Conservation (phyloP, 352 stramenopile species). For the Aphanomyces astaci region DNA sequence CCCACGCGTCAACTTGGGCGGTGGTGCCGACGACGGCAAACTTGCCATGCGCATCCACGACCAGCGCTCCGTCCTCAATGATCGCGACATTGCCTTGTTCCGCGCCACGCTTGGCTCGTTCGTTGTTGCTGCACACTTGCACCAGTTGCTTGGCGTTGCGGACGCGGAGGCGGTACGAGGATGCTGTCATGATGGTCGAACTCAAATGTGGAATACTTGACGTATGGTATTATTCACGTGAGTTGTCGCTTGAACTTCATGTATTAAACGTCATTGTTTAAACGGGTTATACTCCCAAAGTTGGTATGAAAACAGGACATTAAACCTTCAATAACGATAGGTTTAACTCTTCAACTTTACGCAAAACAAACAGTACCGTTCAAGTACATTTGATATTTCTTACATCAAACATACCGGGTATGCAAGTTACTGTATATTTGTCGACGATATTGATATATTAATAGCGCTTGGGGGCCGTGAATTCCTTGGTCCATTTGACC, state of each 20-base stretch:
- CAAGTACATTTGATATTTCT: no score
- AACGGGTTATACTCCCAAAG: no score
- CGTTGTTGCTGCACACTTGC: constrained; percentile 54
- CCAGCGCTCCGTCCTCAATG: constrained; percentile 46
- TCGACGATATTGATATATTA: constrained; percentile 30
- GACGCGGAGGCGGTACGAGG: constrained; percentile 62
- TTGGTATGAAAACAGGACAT: no score
- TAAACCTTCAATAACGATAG: no score
- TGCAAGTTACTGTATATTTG: no score
- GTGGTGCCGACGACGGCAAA: constrained; percentile 58
- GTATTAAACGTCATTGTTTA: not conserved
- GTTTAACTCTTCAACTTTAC: no score
- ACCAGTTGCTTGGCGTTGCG: constrained; percentile 57
- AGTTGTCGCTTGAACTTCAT: not conserved
- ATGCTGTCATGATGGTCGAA: constrained; percentile 32
- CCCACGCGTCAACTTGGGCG: constrained; percentile 47
- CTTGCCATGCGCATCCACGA: constrained; percentile 44
- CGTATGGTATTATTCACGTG: not conserved
- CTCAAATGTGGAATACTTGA: not conserved
- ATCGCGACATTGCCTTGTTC: constrained; percentile 57
- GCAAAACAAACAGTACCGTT: no score
- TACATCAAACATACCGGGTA: no score
- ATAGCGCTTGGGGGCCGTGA: constrained; percentile 73
- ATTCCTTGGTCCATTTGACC: constrained; percentile 93
- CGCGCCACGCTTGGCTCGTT: constrained; percentile 53